Evolutionary conservation across 768 basidiomycete genomes (phyloP), one percentile per base, ranked within the genome.

Genomic region (Tulasnella sp.): DNA sequence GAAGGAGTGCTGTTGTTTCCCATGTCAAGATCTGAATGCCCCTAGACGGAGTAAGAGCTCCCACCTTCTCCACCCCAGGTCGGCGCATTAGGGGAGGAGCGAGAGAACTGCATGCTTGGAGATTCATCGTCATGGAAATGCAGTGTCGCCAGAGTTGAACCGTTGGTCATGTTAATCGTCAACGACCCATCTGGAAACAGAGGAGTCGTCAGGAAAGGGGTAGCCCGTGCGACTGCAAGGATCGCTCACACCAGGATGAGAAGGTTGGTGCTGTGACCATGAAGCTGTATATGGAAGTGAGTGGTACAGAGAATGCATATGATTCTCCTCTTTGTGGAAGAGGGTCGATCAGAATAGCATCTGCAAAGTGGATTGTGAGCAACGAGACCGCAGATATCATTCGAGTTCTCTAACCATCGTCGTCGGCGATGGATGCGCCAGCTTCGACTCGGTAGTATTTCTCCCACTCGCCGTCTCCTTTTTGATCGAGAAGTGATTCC

Each of bases 91-190:
- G 39, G 71, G 71, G 62, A 34, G 65, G 71, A 6, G 12, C 72
- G 22, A 6, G 67, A 36, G 35, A 52, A 40, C 26, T 66, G 74
- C 39, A 75, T 79, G 3, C 94, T 95, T 37, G 86, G 86, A 0
- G 94, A 95, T 79, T 98, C 95, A 76, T 98, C 95, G 78, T 98
- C 97, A 79, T 98, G 97, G 80, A 98, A 98, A 80, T 95, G 88
- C 2, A 99, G 85, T 0, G 91, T 93, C 0, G 95, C 93, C 0
- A 97, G 84, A 1, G 94, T 92, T 66, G 90, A 87, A 36, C 91
- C 90, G 75, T 88, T 91, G 75, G 89, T 91, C 72, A 94, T 88
- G 79, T 96, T 96, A 74, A 98, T 87, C 42, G 89, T 91, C 74
- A 95, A 86, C 22, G 91, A 90, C 5, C 95, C 95, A 77, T 95